Evolutionary conservation across 1,284 basidiomycete genomes (phyloP).

Genomic region (Takashimella tepidaria): DNA sequence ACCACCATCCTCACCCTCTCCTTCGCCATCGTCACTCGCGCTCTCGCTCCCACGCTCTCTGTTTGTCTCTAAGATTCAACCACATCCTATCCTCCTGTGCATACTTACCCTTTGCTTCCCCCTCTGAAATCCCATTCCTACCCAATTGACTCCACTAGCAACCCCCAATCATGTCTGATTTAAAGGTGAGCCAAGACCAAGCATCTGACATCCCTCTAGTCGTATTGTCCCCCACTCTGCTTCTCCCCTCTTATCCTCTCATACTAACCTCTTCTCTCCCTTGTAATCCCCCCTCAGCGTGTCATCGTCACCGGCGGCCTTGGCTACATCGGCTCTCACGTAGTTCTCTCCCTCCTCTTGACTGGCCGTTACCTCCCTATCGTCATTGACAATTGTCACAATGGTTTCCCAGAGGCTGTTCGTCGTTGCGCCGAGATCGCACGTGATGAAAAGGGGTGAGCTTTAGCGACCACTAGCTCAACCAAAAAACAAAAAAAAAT

Average conservation of each 20-base stretch:
- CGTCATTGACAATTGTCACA: constrained; percentile 89
- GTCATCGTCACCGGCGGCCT: constrained; percentile 47
- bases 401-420: constrained; percentile 73
- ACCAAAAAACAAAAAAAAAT: no score
- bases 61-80: no score
- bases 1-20: no score
- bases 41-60: no score
- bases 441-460: constrained; percentile 52
- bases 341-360: constrained; percentile 76
- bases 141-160: no score
- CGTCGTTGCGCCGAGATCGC: constrained; percentile 70
- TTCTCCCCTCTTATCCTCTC: neutral
- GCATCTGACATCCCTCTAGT: no score
- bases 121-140: no score
- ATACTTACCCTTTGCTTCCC: no score
- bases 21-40: no score
- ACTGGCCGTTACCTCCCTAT: constrained; percentile 85
- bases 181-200: neutral
- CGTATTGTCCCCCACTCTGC: neutral
- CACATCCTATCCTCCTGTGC: no score
- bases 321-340: constrained; percentile 71
- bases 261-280: neutral
- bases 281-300: neutral
- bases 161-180: neutral
- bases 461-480: no score